phyloP scores from a whole-genome alignment of 2,329 filamentous ascomycete genomes.

The Fonsecaea pedrosoi region DNA sequence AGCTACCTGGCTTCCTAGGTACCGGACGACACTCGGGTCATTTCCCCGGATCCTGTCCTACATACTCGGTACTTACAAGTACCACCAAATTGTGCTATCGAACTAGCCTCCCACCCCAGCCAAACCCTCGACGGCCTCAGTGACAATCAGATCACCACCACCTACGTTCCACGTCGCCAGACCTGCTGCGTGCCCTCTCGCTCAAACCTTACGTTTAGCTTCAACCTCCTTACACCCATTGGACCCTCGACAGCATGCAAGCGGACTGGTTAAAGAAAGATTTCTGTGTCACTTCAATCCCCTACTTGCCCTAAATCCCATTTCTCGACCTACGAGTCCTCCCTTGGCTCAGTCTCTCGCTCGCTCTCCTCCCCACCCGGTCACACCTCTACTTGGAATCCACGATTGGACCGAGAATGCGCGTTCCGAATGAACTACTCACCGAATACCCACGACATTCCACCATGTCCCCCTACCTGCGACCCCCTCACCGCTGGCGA shows the following conservation, averaged over 20 bases:
- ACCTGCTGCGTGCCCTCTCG: not conserved
- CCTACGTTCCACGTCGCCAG: not conserved
- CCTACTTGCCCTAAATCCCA: not conserved
- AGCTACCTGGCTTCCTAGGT: not conserved
- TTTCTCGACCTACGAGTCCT: constrained; percentile 10
- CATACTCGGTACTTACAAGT: not conserved
- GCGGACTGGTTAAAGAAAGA: not conserved
- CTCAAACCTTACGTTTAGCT: not conserved
- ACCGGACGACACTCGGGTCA: not conserved
- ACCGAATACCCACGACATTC: constrained; percentile 14
- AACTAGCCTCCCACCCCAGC: constrained; percentile 8
- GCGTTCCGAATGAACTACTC: constrained; percentile 23
- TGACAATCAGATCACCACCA: not conserved
- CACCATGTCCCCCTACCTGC: not conserved
- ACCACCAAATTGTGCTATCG: not conserved
- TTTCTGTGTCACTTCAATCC: not conserved
- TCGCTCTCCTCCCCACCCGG: constrained; percentile 8
- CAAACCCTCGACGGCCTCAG: not conserved
- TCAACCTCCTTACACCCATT: not conserved
- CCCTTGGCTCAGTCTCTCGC: constrained; percentile 4
- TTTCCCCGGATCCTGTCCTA: not conserved
- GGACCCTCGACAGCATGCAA: not conserved
- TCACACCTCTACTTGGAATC: not conserved
- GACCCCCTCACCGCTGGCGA: constrained; percentile 1
- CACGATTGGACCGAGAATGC: constrained; percentile 16